Percentiles rank a stretch among this genome's conserved stretches.
Evolutionary conservation across 2,329 filamentous ascomycete genomes (phyloP).

Genomic region (Didymella sp.): DNA sequence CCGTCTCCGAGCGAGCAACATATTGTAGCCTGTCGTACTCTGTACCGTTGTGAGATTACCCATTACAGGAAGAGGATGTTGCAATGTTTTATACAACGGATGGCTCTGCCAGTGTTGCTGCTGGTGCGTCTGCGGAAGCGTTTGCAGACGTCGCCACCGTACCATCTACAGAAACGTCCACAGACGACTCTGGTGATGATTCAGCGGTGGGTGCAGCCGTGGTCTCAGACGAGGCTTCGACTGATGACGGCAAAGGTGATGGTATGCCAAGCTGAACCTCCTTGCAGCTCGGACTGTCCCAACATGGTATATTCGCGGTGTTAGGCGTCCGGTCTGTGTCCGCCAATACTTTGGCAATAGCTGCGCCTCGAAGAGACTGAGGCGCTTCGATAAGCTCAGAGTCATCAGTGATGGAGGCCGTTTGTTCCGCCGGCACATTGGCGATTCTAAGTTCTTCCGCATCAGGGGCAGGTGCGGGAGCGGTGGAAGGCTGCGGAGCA

Average conservation of each 20-base stretch:
- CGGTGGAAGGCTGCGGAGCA: background rate
- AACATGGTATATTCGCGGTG: conserved; percentile 2
- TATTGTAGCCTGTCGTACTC: conserved; percentile 6
- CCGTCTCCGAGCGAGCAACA: background rate
- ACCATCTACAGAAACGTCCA: background rate
- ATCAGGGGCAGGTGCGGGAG: background rate
- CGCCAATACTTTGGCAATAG: conserved; percentile 9
- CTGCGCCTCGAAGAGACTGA: background rate
- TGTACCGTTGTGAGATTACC: too few relatives aligned
- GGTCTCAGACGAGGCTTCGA: background rate
- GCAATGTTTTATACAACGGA: background rate
- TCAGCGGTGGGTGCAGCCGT: background rate
- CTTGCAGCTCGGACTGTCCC: conserved; percentile 1
- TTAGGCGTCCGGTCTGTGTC: background rate
- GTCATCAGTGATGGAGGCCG: background rate
- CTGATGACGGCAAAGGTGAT: background rate
- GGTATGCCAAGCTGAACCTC: conserved; percentile 13
- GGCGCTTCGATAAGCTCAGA: background rate
- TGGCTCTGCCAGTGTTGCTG: background rate
- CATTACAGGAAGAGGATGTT: background rate
- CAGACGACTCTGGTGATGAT: background rate
- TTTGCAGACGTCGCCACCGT: background rate
- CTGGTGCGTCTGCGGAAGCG: background rate
- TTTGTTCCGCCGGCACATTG: background rate
- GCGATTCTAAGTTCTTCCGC: background rate